Evolutionary conservation across 2,329 filamentous ascomycete species (phyloP).

Genomic region (Penicillium sp.): DNA sequence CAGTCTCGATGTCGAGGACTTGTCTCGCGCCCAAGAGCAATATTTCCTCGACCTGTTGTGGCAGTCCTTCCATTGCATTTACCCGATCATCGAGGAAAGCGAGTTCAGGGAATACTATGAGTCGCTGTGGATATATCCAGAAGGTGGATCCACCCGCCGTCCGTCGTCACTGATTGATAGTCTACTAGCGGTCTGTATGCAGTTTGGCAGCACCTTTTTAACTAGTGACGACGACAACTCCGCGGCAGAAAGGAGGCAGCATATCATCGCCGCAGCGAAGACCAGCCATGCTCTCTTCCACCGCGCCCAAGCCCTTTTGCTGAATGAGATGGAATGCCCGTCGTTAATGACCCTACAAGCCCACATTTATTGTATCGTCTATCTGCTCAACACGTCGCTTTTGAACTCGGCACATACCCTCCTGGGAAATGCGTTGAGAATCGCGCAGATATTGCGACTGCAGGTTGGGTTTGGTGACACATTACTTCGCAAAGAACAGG

Average conservation of each 20-base stretch:
- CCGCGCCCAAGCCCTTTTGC: conserved; percentile 46
- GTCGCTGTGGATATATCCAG: conserved; percentile 38
- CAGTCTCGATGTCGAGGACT: conserved; percentile 1
- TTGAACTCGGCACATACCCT: conserved; percentile 48
- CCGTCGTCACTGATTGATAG: conserved; percentile 53
- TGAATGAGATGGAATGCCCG: conserved; percentile 49
- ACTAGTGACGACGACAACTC: conserved; percentile 29
- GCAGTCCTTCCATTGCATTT: conserved; percentile 47
- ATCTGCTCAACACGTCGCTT: conserved; percentile 49
- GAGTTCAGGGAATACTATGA: conserved; percentile 46
- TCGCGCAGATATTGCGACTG: conserved; percentile 49
- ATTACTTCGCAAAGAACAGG: conserved; percentile 34
- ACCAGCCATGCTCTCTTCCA: conserved; percentile 50
- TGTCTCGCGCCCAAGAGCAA: conserved; percentile 47
- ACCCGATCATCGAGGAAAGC: conserved; percentile 44
- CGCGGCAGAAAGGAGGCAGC: conserved; percentile 13
- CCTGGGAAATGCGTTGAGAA: conserved; percentile 44
- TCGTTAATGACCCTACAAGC: conserved; percentile 51
- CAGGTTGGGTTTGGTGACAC: conserved; percentile 46
- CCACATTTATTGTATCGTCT: conserved; percentile 46
- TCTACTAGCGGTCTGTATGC: conserved; percentile 52
- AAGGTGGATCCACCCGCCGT: conserved; percentile 28
- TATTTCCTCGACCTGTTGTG: conserved; percentile 50
- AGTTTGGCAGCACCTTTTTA: conserved; percentile 39
- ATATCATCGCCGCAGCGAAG: conserved; percentile 19